Conservation (phyloP, 2,329 filamentous ascomycete genomes). For the Sporothrix schenckii region DNA sequence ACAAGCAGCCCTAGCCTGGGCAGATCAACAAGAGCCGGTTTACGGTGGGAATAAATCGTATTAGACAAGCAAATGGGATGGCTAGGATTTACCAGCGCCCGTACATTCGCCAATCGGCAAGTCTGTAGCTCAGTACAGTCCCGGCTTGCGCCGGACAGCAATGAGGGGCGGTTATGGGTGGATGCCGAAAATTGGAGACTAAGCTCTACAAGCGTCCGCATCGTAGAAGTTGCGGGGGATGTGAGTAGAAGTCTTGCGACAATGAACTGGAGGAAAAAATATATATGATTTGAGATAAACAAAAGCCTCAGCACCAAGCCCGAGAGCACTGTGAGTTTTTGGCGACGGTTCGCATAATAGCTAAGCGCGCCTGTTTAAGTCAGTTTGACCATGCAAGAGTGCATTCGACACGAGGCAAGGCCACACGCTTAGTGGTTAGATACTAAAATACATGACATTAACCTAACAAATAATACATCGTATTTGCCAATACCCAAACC, state of each 20-base stretch:
- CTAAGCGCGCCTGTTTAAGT: background rate
- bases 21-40: slow-evolving; percentile 15
- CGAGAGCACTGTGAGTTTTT: no score
- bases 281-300: no score
- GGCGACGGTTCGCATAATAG: background rate
- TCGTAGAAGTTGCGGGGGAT: no score
- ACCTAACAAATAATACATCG: slow-evolving; percentile 14
- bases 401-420: background rate
- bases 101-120: slow-evolving; percentile 22
- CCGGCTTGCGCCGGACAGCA: slow-evolving; percentile 19
- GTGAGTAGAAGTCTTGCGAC: no score
- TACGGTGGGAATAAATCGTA: slow-evolving; percentile 1
- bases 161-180: background rate
- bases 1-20: background rate
- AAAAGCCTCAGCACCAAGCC: no score
- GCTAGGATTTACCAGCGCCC: background rate
- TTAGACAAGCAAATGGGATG: slow-evolving; percentile 11
- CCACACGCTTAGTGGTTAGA: background rate
- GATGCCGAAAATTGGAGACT: background rate
- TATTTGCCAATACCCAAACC: slow-evolving; percentile 21
- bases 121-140: background rate
- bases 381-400: background rate
- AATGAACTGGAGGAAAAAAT: no score
- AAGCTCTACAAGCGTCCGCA: background rate
- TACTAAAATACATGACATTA: slow-evolving; percentile 4